Conservation (phyloP, 192 early-diverging fungal genomes). For the Tieghemiomyces parasiticus region DNA sequence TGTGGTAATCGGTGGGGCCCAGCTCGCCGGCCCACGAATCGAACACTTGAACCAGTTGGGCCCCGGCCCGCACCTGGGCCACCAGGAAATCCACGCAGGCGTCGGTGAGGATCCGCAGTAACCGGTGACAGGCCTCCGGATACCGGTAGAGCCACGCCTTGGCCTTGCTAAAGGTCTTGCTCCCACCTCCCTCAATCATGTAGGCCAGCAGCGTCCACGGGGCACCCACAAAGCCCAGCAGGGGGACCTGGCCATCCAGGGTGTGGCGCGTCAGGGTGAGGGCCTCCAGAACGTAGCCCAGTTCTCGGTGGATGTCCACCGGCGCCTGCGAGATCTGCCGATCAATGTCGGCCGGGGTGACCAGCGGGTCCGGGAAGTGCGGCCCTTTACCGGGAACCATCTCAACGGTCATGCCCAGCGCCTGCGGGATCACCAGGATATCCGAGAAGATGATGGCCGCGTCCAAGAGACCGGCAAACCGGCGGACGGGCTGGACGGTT, state of each 20-base stretch:
- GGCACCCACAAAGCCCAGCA: slow-evolving; percentile 92
- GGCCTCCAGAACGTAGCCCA: slow-evolving; percentile 87
- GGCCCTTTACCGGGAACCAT: slow-evolving; percentile 89
- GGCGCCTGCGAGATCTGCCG: slow-evolving; percentile 29
- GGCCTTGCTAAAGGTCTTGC: slow-evolving; percentile 76
- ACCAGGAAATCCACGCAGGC: slow-evolving; percentile 74
- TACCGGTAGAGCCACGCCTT: slow-evolving; percentile 83
- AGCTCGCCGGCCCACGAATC: slow-evolving; percentile 96
- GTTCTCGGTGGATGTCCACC: slow-evolving; percentile 57
- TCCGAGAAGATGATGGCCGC: slow-evolving; percentile 98
- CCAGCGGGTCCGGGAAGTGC: slow-evolving; percentile 72
- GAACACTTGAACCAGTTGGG: slow-evolving; percentile 95
- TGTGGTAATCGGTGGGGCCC: slow-evolving; percentile 58
- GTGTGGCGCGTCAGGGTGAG: slow-evolving; percentile 80
- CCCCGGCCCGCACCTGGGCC: slow-evolving; percentile 90
- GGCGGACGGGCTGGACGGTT: slow-evolving; percentile 94
- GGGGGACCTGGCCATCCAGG: slow-evolving; percentile 72
- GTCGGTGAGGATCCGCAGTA: slow-evolving; percentile 71
- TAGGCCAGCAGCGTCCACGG: slow-evolving; percentile 99
- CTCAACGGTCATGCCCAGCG: slow-evolving; percentile 85
- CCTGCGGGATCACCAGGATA: slow-evolving; percentile 95
- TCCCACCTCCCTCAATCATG: slow-evolving; percentile 96
- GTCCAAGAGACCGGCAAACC: slow-evolving; percentile 77
- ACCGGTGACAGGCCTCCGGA: slow-evolving; percentile 52
- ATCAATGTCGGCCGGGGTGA: slow-evolving; percentile 35